phyloP scores from a whole-genome alignment of 129 eudicot species.

The Saussurea involucrata region DNA sequence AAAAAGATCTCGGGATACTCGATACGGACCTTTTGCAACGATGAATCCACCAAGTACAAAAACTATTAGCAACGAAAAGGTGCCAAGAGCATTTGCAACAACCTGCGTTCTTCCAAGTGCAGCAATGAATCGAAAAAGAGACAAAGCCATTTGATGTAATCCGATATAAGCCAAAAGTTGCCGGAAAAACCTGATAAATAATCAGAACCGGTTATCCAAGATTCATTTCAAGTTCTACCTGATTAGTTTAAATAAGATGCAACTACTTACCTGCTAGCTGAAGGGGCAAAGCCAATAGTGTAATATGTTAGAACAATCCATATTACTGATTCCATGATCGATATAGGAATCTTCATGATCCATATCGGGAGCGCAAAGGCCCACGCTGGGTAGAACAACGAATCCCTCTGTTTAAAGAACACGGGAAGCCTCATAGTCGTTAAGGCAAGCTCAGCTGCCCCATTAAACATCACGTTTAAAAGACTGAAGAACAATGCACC shows the following conservation, averaged over 20 bases:
- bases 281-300: slow-evolving; percentile 66
- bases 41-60: slow-evolving; percentile 68
- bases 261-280: slow-evolving; percentile 40
- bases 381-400: slow-evolving; percentile 67
- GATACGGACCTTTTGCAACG: slow-evolving; percentile 45
- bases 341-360: slow-evolving; percentile 54
- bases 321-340: slow-evolving; percentile 53
- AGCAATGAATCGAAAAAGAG: slow-evolving; percentile 55
- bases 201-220: background rate
- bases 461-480: slow-evolving; percentile 60
- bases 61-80: slow-evolving; percentile 43
- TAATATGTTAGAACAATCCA: slow-evolving; percentile 63
- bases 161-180: slow-evolving; percentile 55
- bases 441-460: slow-evolving; percentile 52
- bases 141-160: slow-evolving; percentile 60
- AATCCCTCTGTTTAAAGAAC: slow-evolving; percentile 60
- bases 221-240: background rate
- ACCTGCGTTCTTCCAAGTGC: slow-evolving; percentile 59
- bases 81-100: slow-evolving; percentile 43
- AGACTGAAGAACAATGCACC: slow-evolving; percentile 67
- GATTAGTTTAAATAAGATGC: background rate
- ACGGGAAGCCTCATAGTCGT: slow-evolving; percentile 55
- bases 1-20: background rate
- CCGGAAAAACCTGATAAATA: slow-evolving; percentile 42
- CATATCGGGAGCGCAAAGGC: slow-evolving; percentile 59